Evolutionary conservation across 192 early-diverging fungal species (phyloP).

Genomic region (Gaertneriomyces sp.): DNA sequence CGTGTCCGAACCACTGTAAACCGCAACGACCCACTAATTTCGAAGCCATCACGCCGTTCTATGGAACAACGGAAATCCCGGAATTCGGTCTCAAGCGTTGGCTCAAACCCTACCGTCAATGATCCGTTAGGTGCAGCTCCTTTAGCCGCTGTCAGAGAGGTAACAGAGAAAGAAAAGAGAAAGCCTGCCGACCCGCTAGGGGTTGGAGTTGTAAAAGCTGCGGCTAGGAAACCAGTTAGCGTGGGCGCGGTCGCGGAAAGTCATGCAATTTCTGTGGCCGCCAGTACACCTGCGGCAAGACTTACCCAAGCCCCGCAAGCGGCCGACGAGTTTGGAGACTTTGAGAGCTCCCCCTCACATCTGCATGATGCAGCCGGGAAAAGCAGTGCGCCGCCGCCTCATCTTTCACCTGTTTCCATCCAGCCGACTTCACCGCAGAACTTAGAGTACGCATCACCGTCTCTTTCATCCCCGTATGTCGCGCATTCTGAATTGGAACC

Average conservation of each 20-base stretch:
- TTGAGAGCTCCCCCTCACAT: neutral
- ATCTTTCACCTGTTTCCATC: neutral
- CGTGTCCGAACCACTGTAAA: constrained; percentile 17
- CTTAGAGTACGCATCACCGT: neutral
- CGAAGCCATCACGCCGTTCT: neutral
- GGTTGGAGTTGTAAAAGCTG: neutral
- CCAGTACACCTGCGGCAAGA: neutral
- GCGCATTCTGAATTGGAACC: neutral
- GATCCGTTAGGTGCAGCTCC: neutral
- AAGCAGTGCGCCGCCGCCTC: neutral
- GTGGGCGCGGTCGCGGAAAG: too few species aligned
- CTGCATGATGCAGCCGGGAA: neutral
- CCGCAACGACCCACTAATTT: neutral
- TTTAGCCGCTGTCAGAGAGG: constrained; percentile 8
- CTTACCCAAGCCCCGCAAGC: neutral
- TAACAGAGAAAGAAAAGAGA: neutral
- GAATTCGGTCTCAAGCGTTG: neutral
- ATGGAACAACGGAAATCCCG: neutral
- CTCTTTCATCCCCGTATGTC: neutral
- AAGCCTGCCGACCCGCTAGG: neutral
- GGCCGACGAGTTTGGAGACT: constrained; percentile 6
- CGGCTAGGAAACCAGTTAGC: too few species aligned
- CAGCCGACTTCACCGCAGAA: neutral
- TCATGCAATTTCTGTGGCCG: too few species aligned
- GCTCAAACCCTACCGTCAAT: neutral